phyloP scores from a whole-genome alignment of 164 flowering plant genomes.

The Nymphaea colorata region DNA sequence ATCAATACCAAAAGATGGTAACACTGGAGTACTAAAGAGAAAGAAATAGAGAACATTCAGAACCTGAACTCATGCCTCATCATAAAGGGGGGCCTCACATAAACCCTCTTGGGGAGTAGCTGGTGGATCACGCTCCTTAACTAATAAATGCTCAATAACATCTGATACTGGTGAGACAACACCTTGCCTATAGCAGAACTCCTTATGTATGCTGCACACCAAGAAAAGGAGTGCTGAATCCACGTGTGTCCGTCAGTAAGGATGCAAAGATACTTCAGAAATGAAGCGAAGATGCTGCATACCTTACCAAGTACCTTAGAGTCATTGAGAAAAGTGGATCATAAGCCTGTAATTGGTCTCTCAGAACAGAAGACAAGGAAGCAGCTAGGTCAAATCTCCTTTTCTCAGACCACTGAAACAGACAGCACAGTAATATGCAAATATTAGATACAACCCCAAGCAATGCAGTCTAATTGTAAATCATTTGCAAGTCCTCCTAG shows the following conservation, averaged over 20 bases:
- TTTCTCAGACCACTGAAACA: slow-evolving; percentile 83
- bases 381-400: slow-evolving; percentile 90
- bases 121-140: slow-evolving; percentile 84
- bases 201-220: slow-evolving; percentile 74
- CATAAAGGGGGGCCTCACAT: slow-evolving; percentile 85
- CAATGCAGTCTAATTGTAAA: too few relatives aligned
- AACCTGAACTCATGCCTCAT: slow-evolving; percentile 52
- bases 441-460: not conserved
- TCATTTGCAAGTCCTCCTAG: too few relatives aligned
- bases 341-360: slow-evolving; percentile 82
- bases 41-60: not conserved
- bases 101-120: slow-evolving; percentile 66
- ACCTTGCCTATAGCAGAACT: slow-evolving; percentile 80
- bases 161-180: slow-evolving; percentile 81
- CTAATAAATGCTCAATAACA: slow-evolving; percentile 77
- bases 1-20: not conserved
- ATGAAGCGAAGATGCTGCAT: not conserved
- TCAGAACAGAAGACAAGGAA: slow-evolving; percentile 59
- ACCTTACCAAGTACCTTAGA: slow-evolving; percentile 97
- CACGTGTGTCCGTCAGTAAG: not conserved
- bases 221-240: not conserved
- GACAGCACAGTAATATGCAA: not conserved
- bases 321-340: slow-evolving; percentile 93
- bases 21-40: not conserved
- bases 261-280: not conserved